Base-by-base conservation (phyloP, 306 rosid species). In the Trifolium subterraneum region DNA sequence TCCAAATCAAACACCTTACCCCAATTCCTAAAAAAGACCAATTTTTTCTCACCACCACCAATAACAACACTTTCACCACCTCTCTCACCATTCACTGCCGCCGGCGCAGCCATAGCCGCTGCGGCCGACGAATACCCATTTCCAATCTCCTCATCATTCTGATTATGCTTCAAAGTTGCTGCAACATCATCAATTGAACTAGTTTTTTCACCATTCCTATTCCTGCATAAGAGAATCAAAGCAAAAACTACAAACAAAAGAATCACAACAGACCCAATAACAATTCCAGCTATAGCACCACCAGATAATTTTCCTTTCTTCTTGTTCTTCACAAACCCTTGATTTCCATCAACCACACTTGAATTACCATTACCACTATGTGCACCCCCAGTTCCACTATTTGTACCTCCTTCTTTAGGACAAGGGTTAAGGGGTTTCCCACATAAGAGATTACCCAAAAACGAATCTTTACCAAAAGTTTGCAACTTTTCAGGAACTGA, bases 201-300 rank as follows among this genome's bases (percentile, higher is more conserved):
- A 13, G 87, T 80, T 59, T 78, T 83, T 74, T 72, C 78, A 36
- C 80, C 79, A 58, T 80, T 80, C 72, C 74, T 85, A 77, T 60
- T 88, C 66, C 83, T 80, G 72, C 88, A 86, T 15, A 81, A 7
- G 0, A 88, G 67, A 71, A 86, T 73, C 77, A 86, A 66, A 64
- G 82, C 81, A 54, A 70, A 80, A 33, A 81, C 71, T 45, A 88
- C n/a, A 41, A 86, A 9, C 86, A 88, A 42, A 31, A 88, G 84
- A 56, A 71, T 27, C 83, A 86, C 75, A 60, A 75, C 87, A 23
- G 86, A 82, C 11, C 90, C 93, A 76, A 86, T 54, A 27, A 82
- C 88, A 68, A 88, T 86, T 27, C 90, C 93, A 12, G 87, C 93
- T 55, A 86, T 78, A 22, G 87, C 88, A 19, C 88, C 88, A 38